Base-by-base conservation (phyloP, 2,329 filamentous ascomycete species). In the Colletotrichum higginsianum region DNA sequence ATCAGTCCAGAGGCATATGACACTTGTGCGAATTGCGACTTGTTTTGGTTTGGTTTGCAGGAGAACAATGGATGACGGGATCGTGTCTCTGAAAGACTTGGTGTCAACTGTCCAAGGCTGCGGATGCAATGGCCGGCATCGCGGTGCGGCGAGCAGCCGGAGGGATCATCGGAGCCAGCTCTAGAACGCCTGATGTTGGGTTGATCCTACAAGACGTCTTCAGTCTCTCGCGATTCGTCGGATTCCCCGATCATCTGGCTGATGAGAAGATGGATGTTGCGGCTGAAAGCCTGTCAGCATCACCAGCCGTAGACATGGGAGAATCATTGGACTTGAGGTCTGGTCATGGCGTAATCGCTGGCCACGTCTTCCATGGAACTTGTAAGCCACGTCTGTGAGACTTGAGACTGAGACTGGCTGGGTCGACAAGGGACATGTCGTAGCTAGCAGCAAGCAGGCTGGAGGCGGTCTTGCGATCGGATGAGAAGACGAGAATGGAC, bases 101-200 rank as follows among this genome's bases (percentile, higher is more conserved):
- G 44, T 42, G 52, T 38, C 21, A 35, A 35, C 7, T 9, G 30
- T 35, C 30, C 30, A 42, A 26, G 40, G 38, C 30, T n/a, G 58
- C 58, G 60, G 58, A 49, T 64, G 53, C 46, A 49, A 58, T 63
- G 65, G 56, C 38, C 26, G 58, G 58, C 53, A 53, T 47, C 53
- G 60, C 40, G 40, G 63, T 40, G 42, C 38, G 13, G 40, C 13
- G 60, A 38, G n/a, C 40, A 55, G 11, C 47, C n/a, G 4, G 18
- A 40, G 53, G 21, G 61, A 47, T n/a, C 47, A 52, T 58, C 50
- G 30, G 52, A n/a, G 23, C 23, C 44, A 67, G 35, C n/a, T 15
- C 21, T n/a, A 26, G 16, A 53, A 16, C 5, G 49, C 7, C 9
- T n/a, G 23, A 21, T n/a, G 8, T 21, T 42, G 40, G 47, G 21